Evolutionary conservation across 495 filamentous ascomycete genomes (phyloP), one percentile per base, ranked within the genome.

Genomic region (Venustampulla echinocandica): DNA sequence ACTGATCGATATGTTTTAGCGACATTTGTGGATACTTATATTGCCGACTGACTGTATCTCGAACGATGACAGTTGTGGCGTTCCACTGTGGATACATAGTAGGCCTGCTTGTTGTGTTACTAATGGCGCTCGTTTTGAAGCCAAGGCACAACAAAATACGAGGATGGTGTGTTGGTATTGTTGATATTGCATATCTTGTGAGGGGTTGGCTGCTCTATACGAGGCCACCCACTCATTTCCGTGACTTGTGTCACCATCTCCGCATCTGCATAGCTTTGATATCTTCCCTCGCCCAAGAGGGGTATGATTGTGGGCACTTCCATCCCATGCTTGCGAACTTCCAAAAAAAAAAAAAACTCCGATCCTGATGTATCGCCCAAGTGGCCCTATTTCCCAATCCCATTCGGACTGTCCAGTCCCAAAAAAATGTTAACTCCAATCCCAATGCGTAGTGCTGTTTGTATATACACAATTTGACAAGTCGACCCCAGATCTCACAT

Each of bases 1-100:
- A 77, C 74, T 2, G 76, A 80, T 58, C 76, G 78, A 50, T 80
- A 76, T 52, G 76, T 80, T 4, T 62, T 69, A 19, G 71, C 73
- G 1, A 78, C 69, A 20, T 58, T 77, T 22, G 64, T 63, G 32
- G 74, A 79, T 62, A 69, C 69, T 25, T 73, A 73, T 46, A 71
- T 61, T 50, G 67, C 62, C 27, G 74, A 72, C 2, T 78, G 69
- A 77, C 52, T 77, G 73, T 55, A 56, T 80, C 10, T 47, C 77
- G 46, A 48, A 79, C 14, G 69, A 67, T 19, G 75, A 79, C 53
- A 74, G 71, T 30, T 69, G 67, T 28, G 75, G 64, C 10, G 79
- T 75, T 9, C 68, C 62, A 10, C 74, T 61, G 15, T 42, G n/a
- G 25, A 7, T 17, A 15, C 15, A 37, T 37, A 44, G 11, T 35